Evolutionary conservation across 495 filamentous ascomycete species (phyloP), one percentile per base, ranked within the genome.

Genomic region (Lepidopterella palustris): DNA sequence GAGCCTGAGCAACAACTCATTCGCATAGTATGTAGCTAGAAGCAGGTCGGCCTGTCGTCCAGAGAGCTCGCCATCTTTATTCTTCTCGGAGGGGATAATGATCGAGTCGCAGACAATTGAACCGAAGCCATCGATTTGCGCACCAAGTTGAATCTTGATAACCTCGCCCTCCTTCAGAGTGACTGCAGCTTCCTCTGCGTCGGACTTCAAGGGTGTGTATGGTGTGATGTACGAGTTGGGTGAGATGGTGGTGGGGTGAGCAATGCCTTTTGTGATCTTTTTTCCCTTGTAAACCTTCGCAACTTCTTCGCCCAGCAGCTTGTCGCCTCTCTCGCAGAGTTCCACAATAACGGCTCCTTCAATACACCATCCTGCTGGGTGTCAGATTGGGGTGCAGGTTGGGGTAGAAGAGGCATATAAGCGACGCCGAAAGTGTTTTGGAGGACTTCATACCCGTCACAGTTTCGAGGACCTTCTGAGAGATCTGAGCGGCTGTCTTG

Each of bases 251-350:
- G 91, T 96, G 21, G 95, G 95, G 80, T 97, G 92, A 42, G 86
- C 80, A 73, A 95, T 87, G 75, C 92, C 92, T 80, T 98, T 98
- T 65, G 76, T 63, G 63, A 97, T 87, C 78, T 95, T 97, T 80
- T 97, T 98, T 75, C 90, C 92, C 74, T 96, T 92, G 81, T 93
- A 97, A 65, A 98, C 92, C 78, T 97, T 98, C 63, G 83, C 74
- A 56, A 95, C 80, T 71, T 97, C 93, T 68, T 96, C 93, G 25
- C 92, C 90, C 61, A 98, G 82, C 51, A 97, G 81, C 80, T 90
- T 86, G 80, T 98, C 93, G 70, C 93, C 93, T 75, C 90, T 84
- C 79, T 97, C 85, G 79, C 93, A 98, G 73, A 97, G 80, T 66
- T 87, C 84, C 55, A 97, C 80, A 59, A 97, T 90, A 77, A 93